These are phyloP conservation scores for Citrus unshiu DNA, from an alignment of 345 rosid genomes.

Conservation along the genomic window DNA sequence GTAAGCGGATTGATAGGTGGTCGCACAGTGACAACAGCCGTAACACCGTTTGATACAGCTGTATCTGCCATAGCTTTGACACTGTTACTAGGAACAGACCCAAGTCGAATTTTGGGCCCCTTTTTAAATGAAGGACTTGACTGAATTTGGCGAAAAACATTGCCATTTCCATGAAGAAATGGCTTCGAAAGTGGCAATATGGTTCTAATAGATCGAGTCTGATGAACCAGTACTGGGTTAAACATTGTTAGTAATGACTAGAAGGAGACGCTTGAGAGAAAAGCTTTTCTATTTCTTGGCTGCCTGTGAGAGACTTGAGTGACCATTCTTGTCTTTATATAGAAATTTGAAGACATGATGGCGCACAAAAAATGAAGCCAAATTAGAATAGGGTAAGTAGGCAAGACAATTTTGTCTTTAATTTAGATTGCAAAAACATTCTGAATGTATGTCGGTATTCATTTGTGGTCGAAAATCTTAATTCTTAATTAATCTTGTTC, in stretches of 20 bases:
- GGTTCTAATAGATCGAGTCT: conserved; percentile 6
- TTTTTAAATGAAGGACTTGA: not conserved
- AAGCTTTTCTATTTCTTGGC: not conserved
- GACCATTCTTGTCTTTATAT: not conserved
- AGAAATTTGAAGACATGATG: not conserved
- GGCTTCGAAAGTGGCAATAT: conserved; percentile 21
- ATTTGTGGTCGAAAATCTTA: no score
- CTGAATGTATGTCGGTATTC: no score
- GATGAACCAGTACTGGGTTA: conserved; percentile 26
- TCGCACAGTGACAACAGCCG: conserved; percentile 31
- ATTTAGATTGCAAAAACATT: no score
- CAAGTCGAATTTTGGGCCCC: conserved; percentile 1
- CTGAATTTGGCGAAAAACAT: conserved; percentile 1
- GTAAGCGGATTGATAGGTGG: not conserved
- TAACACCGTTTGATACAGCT: conserved; percentile 9
- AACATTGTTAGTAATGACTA: conserved; percentile 17
- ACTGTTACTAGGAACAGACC: not conserved
- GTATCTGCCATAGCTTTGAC: conserved; percentile 15
- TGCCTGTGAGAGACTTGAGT: not conserved
- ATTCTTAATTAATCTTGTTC: no score
- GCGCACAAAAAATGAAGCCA: no score
- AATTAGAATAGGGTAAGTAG: no score
- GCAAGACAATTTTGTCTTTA: no score
- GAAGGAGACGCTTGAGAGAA: not conserved
- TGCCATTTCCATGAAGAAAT: conserved; percentile 25